phyloP scores from a whole-genome alignment of 2,329 filamentous ascomycete species.

The Pseudofabraea citricarpa region DNA sequence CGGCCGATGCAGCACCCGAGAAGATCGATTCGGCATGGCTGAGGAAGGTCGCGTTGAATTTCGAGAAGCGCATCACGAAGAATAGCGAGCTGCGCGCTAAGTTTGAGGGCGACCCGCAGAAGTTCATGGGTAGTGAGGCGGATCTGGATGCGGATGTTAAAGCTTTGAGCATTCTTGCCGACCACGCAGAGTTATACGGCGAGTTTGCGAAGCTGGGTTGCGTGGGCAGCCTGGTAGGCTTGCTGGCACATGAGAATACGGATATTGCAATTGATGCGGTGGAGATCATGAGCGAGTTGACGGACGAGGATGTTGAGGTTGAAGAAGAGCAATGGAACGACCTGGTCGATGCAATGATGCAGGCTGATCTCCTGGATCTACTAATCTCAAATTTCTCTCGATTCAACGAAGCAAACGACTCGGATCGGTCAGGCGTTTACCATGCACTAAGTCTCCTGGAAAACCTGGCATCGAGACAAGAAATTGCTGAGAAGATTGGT shows the following conservation, averaged over 20 bases:
- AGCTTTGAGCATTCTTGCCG: constrained; percentile 75
- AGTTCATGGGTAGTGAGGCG: constrained; percentile 81
- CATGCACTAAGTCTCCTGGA: constrained; percentile 79
- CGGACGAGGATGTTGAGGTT: constrained; percentile 85
- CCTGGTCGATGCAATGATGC: constrained; percentile 63
- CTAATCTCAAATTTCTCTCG: constrained; percentile 74
- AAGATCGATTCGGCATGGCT: constrained; percentile 84
- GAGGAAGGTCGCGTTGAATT: constrained; percentile 71
- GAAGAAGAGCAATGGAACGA: constrained; percentile 75
- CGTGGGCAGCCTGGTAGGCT: constrained; percentile 66
- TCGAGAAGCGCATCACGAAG: constrained; percentile 86
- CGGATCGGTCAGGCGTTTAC: constrained; percentile 82
- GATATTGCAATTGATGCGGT: constrained; percentile 92
- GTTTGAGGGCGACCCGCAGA: constrained; percentile 73
- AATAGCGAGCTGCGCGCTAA: constrained; percentile 87
- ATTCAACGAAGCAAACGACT: constrained; percentile 69
- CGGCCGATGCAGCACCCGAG: constrained; percentile 46
- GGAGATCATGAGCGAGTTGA: constrained; percentile 85
- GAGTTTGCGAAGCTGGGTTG: constrained; percentile 76
- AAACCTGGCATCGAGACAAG: constrained; percentile 70
- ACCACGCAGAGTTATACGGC: constrained; percentile 77
- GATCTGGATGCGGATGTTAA: constrained; percentile 89
- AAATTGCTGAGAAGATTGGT: constrained; percentile 68
- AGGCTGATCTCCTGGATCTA: constrained; percentile 68
- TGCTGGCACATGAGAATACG: constrained; percentile 92